Evolutionary conservation across 2,329 filamentous ascomycete species (phyloP).

Genomic region (Alternaria sp.): DNA sequence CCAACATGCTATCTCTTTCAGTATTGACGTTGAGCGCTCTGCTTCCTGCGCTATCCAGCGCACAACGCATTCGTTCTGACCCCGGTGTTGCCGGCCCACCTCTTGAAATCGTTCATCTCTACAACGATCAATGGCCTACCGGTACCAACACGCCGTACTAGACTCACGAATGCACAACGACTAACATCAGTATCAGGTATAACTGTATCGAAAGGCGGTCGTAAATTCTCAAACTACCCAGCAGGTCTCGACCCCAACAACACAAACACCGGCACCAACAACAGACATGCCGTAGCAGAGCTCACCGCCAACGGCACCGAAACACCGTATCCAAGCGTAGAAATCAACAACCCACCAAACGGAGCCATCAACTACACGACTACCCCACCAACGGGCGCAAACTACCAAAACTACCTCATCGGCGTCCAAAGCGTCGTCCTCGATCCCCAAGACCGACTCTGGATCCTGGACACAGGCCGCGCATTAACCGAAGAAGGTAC

Average conservation of each 20-base stretch:
- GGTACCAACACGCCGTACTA: conserved; percentile 20
- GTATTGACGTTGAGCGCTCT: conserved; percentile 14
- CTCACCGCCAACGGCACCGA: conserved; percentile 53
- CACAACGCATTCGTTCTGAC: conserved; percentile 38
- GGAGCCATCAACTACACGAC: conserved; percentile 61
- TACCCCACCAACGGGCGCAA: conserved; percentile 52
- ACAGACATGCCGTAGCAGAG: conserved; percentile 59
- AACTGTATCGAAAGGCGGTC: conserved; percentile 58
- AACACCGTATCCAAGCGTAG: conserved; percentile 50
- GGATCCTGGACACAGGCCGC: conserved; percentile 62
- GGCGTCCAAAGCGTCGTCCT: conserved; percentile 61
- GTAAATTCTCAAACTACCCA: conserved; percentile 61
- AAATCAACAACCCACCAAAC: conserved; percentile 57
- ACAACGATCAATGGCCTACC: conserved; percentile 59
- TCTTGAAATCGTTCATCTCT: conserved; percentile 58
- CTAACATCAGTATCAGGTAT: conserved; percentile 47
- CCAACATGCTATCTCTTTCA: conserved; percentile 7
- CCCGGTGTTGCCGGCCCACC: conserved; percentile 50
- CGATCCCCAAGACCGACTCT: conserved; percentile 57
- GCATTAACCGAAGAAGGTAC: conserved; percentile 52
- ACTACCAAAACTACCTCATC: conserved; percentile 58
- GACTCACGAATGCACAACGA: not conserved
- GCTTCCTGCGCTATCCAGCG: conserved; percentile 16
- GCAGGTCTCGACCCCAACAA: conserved; percentile 57
- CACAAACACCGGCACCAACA: conserved; percentile 49